Base-by-base conservation (phyloP, 2,329 filamentous ascomycete genomes). In the Stachybotrys echinatus region DNA sequence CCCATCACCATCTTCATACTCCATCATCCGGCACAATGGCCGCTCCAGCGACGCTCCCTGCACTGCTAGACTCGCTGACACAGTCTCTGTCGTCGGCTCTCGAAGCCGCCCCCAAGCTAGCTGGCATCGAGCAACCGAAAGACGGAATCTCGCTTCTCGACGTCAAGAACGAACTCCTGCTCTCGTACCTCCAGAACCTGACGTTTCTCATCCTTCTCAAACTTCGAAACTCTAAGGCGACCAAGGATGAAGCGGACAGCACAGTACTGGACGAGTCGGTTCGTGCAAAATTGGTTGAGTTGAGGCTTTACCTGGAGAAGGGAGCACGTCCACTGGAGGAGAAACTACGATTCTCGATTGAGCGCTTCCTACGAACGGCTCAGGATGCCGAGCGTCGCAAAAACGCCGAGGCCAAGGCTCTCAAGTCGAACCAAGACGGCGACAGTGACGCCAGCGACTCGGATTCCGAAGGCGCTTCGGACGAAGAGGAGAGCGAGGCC, bases 61-160 rank as follows among this genome's bases (percentile, higher is more conserved):
- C 71, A 14, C 60, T 81, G 47, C 60, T 83, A 53, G 73, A 77
- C 34, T 79, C 78, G 1, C 63, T 87, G 37, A 79, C 75, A 0
- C 77, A 79, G 54, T 85, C 83, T 2, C 65, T 86, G 1, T 74
- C 76, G 0, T 78, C 84, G 1, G 83, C 88, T 0, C 76, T 86
- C 43, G 83, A 91, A 51, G 83, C 85, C 6, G 77, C 85, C 0
- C 82, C 86, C 0, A 80, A 81, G 45, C 65, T 83, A 18, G 65
- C 76, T n/a, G 67, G 75, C 14, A 80, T 95, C 52, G 74, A 87
- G 45, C 82, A 88, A n/a, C 86, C 88, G 2, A 78, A 85, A 55
- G 84, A 96, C 61, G 92, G 94, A 63, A 94, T 99, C 51, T 96
- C 94, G 1, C 83, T 99, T 1, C 85, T 99, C 61, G 91, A 97